These are phyloP conservation scores for Rhizophora mangle DNA, from an alignment of 345 rosid genomes.

Conservation along the genomic window DNA sequence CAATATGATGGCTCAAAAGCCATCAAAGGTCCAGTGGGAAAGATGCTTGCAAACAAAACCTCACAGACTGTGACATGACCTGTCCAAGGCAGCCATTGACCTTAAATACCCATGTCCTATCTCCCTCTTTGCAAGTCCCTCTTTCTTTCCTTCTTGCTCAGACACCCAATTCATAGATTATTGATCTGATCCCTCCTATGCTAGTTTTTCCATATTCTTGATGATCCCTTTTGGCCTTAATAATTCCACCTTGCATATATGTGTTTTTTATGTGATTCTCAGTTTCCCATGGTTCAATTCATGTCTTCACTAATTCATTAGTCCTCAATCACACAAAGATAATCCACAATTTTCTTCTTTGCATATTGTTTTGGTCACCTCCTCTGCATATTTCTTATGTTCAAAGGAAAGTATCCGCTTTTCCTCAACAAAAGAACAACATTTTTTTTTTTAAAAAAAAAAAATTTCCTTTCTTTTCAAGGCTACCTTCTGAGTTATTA, in stretches of 20 bases:
- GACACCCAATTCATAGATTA: too few relatives aligned
- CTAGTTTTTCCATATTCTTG: too few relatives aligned
- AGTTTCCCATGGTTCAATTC: slow-evolving; percentile 2
- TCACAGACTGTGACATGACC: background rate
- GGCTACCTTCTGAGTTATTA: background rate
- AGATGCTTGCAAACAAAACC: background rate
- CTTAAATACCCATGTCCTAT: background rate
- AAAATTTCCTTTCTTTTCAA: slow-evolving; percentile 1
- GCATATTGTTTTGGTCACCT: too few relatives aligned
- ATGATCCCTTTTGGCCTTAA: too few relatives aligned
- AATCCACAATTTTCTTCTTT: too few relatives aligned
- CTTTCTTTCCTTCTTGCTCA: too few relatives aligned
- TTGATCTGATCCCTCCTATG: too few relatives aligned
- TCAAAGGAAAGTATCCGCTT: too few relatives aligned
- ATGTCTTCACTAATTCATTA: slow-evolving; percentile 2
- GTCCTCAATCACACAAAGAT: background rate
- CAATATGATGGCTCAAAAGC: background rate
- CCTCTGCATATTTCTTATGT: too few relatives aligned
- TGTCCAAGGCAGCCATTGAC: background rate
- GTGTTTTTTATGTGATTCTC: background rate
- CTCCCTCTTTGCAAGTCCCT: background rate
- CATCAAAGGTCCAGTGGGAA: background rate
- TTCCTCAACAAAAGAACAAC: too few relatives aligned
- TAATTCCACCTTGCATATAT: too few relatives aligned
- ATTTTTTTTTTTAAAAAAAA: too few relatives aligned